Evolutionary conservation across 164 flowering plant species (phyloP).

Genomic region (Annona cherimola): DNA sequence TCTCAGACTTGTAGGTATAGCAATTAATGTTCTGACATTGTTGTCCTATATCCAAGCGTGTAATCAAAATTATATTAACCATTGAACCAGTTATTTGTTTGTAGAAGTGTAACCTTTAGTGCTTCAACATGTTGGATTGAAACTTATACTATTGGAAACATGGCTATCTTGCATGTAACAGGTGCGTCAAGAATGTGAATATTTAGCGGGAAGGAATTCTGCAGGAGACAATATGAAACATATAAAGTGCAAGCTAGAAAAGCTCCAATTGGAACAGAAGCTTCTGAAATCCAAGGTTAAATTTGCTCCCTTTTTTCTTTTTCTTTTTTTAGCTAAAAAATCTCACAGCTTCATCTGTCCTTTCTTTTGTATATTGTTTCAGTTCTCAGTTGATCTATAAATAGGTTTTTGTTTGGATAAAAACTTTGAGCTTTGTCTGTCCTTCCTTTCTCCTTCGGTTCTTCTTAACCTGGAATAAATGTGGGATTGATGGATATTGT

Average conservation of each 20-base stretch:
- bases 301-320: background rate
- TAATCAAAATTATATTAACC: background rate
- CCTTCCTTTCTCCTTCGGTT: no score
- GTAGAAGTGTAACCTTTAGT: background rate
- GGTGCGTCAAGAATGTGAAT: conserved; percentile 68
- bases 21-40: no score
- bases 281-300: conserved; percentile 51
- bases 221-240: conserved; percentile 27
- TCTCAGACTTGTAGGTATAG: no score
- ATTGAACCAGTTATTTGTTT: background rate
- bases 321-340: background rate
- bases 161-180: conserved; percentile 14
- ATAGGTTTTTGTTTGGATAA: no score
- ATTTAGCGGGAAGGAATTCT: conserved; percentile 51
- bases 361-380: no score
- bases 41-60: background rate
- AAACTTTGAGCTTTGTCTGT: no score
- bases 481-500: no score
- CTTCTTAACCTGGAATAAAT: no score
- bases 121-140: background rate
- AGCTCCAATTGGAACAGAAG: conserved; percentile 40
- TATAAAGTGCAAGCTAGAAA: conserved; percentile 22
- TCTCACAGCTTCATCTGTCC: no score
- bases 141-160: background rate
- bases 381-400: background rate